These are phyloP conservation scores for Pseudogymnoascus sp. DNA, from an alignment of 2,329 filamentous ascomycete species.

Conservation along the genomic window DNA sequence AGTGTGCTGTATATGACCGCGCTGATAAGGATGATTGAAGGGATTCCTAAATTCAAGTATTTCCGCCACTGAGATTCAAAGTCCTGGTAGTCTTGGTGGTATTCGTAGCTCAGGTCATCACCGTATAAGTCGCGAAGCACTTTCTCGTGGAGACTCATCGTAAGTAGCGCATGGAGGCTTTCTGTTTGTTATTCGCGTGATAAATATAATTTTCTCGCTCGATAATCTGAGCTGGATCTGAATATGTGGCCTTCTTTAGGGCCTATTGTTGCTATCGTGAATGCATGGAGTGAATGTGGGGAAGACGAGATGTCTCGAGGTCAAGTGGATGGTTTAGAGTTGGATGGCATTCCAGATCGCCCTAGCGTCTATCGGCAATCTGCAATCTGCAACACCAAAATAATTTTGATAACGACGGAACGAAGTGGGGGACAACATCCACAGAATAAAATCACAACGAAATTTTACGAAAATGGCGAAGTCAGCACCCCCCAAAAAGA, in stretches of 20 bases:
- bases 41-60: constrained; percentile 16
- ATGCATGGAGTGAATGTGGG: background rate
- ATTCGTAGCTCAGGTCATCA: constrained; percentile 23
- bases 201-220: background rate
- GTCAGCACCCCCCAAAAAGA: constrained; percentile 27
- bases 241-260: background rate
- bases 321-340: constrained; percentile 7
- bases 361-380: constrained; percentile 6
- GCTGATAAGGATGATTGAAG: constrained; percentile 20
- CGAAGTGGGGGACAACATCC: constrained; percentile 1
- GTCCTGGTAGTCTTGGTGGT: constrained; percentile 26
- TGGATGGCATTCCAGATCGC: constrained; percentile 6
- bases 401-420: constrained; percentile 8
- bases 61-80: constrained; percentile 13
- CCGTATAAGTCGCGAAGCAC: constrained; percentile 22
- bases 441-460: constrained; percentile 9
- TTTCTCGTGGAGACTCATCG: constrained; percentile 24
- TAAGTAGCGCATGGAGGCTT: constrained; percentile 21
- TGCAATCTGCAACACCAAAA: constrained; percentile 4
- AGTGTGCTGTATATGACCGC: constrained; percentile 25
- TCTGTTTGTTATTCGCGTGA: background rate
- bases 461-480: constrained; percentile 24
- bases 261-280: background rate
- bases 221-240: background rate
- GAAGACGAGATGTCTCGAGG: background rate